Evolutionary conservation across 2,329 filamentous ascomycete species (phyloP), one percentile per base, ranked within the genome.

Genomic region (Monilinia vaccinii-corymbosi): DNA sequence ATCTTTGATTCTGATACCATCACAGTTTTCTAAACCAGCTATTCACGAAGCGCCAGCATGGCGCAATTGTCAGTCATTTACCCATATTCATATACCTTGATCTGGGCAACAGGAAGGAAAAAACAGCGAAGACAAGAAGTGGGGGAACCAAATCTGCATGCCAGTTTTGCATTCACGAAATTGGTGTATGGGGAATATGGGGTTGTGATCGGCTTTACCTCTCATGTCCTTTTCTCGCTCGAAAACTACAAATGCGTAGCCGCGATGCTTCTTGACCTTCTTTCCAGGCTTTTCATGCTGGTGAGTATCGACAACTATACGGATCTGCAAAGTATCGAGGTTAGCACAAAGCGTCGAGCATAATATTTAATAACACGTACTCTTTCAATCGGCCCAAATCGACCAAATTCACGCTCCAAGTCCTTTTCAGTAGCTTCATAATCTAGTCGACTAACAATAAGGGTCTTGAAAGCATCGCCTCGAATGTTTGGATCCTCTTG

Each of bases 151-250:
- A 61, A 71, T 80, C 77, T 81, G 69, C 77, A 73, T 69, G 74
- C 74, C 75, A 73, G 40, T 56, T 44, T 60, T 66, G 63, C 59
- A 61, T 46, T 56, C 57, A 61, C 52, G 58, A 65, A 63, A 67
- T 66, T 25, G 32, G 25, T 72, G 67, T 71, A 69, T 71, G 71
- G 68, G 68, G 56, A 46, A 32, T 57, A 57, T 63, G 63, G 65
- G 74, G 71, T 68, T 74, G 72, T 76, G 73, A 73, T 72, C 73
- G 75, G 50, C 75, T 78, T 84, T 95, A 97, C 92, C 91, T 91
- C 95, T 95, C 92, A 97, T 97, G 73, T 97, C 94, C 76, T 93
- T 92, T 77, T 97, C 94, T 74, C 90, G 87, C 76, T 97, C 93
- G 73, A 93, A 99, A 58, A 97, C 90, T 68, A 99, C 88, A 72